phyloP scores from a whole-genome alignment of 2,329 filamentous ascomycete species.

The Pseudocercospora musae region DNA sequence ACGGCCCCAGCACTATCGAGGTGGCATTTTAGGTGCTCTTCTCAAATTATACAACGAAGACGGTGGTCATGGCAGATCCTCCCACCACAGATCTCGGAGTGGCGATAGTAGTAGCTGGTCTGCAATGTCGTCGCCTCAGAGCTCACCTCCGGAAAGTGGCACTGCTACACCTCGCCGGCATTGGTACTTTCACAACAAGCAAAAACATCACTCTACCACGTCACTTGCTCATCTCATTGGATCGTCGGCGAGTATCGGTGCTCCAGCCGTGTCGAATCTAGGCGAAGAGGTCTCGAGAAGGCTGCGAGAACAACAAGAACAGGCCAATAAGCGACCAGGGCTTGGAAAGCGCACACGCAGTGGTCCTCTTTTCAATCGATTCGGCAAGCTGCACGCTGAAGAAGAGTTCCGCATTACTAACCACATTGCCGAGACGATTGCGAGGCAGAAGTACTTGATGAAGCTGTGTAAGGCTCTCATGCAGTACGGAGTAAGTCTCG shows the following conservation, averaged over 20 bases:
- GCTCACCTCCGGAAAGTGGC: conserved; percentile 44
- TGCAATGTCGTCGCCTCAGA: conserved; percentile 34
- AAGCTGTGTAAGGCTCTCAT: conserved; percentile 84
- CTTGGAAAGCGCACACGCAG: conserved; percentile 26
- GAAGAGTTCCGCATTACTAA: conserved; percentile 58
- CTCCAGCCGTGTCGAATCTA: conserved; percentile 41
- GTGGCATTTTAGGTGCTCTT: conserved; percentile 69
- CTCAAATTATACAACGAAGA: conserved; percentile 63
- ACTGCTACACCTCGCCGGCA: conserved; percentile 39
- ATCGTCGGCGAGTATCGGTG: conserved; percentile 43
- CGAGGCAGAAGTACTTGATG: conserved; percentile 76
- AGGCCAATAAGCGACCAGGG: conserved; percentile 35
- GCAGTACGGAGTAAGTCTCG: conserved; percentile 64
- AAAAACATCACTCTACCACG: conserved; percentile 37
- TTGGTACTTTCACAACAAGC: conserved; percentile 38
- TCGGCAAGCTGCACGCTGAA: conserved; percentile 39
- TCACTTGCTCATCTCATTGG: conserved; percentile 46
- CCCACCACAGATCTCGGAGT: conserved; percentile 27
- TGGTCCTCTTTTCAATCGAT: conserved; percentile 36
- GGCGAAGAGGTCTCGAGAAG: conserved; percentile 43
- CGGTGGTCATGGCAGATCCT: conserved; percentile 20
- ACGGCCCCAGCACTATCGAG: conserved; percentile 64
- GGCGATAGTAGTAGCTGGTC: conserved; percentile 24
- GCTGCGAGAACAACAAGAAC: conserved; percentile 39
- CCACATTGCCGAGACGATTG: conserved; percentile 66